Base-by-base conservation (phyloP, 306 rosid species). In the Astragalus glycyphyllos region DNA sequence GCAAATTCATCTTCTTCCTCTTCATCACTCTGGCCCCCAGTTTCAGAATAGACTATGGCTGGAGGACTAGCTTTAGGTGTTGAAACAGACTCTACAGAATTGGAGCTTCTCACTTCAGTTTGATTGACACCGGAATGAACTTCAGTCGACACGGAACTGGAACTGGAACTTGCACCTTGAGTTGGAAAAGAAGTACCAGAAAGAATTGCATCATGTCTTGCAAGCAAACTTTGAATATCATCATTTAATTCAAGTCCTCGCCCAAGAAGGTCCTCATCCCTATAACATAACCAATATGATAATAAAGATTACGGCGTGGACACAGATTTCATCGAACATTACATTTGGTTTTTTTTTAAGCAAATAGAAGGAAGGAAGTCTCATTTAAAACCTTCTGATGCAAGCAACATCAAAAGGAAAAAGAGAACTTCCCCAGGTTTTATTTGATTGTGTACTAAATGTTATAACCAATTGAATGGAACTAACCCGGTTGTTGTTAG, bases 1-100 rank as follows among this genome's bases (percentile, higher is more conserved):
- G 90, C 96, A 77, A 95, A 95, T 75, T 89, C 99, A 79, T 95
- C 99, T 84, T 94, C 98, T 32, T 87, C 97, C 47, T 90, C 94
- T 63, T 90, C 97, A 55, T 86, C 89, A 71, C 79, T 63, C 44
- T 49, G 88, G 56, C 65, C 51, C 78, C 49, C 76, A 29, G 81
- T 14, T 53, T 67, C 74, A 31, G 89, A 44, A 59, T 58, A 48
- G 70, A 69, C 78, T 17, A 76, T 41, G 13, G 74, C 65, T 37
- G 87, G 37, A 29, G 84, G 50, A 63, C 37, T 83, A 68, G 80
- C 82, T 80, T 78, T 84, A 50, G 91, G 80, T 54, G 69, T 72
- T 35, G 84, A 79, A 75, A 80, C 71, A 67, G 75, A 73, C 55
- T 81, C 85, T 20, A 38, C 69, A 12, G 85, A 73, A 60, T 73